Conservation (phyloP, 495 filamentous ascomycete genomes). For the Talaromyces proteolyticus region DNA sequence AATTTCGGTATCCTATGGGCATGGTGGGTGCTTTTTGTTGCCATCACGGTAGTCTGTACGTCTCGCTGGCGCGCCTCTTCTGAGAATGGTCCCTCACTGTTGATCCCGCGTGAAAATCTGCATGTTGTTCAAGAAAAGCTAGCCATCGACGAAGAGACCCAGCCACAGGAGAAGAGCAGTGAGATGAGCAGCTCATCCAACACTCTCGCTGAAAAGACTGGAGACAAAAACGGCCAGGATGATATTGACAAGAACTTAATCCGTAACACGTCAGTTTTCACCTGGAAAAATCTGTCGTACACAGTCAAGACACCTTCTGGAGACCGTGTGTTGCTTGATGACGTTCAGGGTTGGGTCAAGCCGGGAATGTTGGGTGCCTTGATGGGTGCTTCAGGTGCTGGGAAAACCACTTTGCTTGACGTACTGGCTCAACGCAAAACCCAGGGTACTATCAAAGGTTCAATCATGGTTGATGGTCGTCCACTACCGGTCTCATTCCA, state of each 20-base stretch:
- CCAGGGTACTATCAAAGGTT: slow-evolving; percentile 80
- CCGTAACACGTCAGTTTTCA: slow-evolving; percentile 50
- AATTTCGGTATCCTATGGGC: slow-evolving; percentile 43
- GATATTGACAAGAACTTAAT: slow-evolving; percentile 24
- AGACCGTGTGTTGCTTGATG: slow-evolving; percentile 50
- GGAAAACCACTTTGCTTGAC: slow-evolving; percentile 57
- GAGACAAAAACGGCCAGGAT: slow-evolving; percentile 27
- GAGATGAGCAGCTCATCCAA: slow-evolving; percentile 1
- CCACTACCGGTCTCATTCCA: slow-evolving; percentile 78
- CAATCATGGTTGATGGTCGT: slow-evolving; percentile 78
- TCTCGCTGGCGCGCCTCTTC: slow-evolving; percentile 25
- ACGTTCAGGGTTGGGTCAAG: slow-evolving; percentile 87
- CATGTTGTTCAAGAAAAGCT: slow-evolving; percentile 10
- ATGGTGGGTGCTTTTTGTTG: slow-evolving; percentile 36
- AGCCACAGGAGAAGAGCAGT: slow-evolving; percentile 16
- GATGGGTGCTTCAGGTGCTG: slow-evolving; percentile 60
- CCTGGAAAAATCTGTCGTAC: slow-evolving; percentile 57
- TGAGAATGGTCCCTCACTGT: slow-evolving; percentile 24
- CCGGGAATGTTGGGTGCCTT: slow-evolving; percentile 74
- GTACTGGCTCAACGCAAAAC: slow-evolving; percentile 63
- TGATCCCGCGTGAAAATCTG: slow-evolving; percentile 36
- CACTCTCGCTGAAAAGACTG: slow-evolving; percentile 18
- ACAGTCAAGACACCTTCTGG: slow-evolving; percentile 37
- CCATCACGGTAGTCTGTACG: slow-evolving; percentile 29
- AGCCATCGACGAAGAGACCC: slow-evolving; percentile 24